A percentile compares a stretch with the other conserved stretches of the same genome.
phyloP scores from a whole-genome alignment of 2,329 filamentous ascomycete genomes.

The Lecanicillium sp. region DNA sequence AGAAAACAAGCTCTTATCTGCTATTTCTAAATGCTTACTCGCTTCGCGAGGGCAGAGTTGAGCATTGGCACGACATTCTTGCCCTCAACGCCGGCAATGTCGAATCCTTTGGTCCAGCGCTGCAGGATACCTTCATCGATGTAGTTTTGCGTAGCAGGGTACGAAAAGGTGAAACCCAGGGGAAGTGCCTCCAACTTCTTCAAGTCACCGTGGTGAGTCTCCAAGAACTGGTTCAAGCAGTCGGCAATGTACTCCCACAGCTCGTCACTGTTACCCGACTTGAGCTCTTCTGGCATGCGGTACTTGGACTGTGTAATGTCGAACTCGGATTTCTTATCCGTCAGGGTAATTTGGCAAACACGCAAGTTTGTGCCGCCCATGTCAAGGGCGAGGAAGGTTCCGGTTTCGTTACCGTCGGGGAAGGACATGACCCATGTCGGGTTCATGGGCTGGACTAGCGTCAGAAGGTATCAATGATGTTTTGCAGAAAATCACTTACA shows the following conservation, averaged over 20 bases:
- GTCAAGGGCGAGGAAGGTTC: slow-evolving; percentile 82
- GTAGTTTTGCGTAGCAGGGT: slow-evolving; percentile 86
- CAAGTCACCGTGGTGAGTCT: slow-evolving; percentile 68
- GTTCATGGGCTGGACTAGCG: slow-evolving; percentile 74
- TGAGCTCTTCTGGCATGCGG: slow-evolving; percentile 86
- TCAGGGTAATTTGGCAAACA: slow-evolving; percentile 86
- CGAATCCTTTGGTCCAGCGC: slow-evolving; percentile 96
- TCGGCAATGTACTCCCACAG: slow-evolving; percentile 94
- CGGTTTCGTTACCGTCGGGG: slow-evolving; percentile 78
- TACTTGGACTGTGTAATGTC: slow-evolving; percentile 96
- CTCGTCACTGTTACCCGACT: slow-evolving; percentile 74
- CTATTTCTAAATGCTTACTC: no score
- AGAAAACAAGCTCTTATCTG: background rate
- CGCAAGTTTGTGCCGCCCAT: slow-evolving; percentile 96
- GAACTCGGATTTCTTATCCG: slow-evolving; percentile 80
- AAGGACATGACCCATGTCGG: slow-evolving; percentile 92
- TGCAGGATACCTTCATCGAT: slow-evolving; percentile 90
- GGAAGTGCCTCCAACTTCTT: slow-evolving; percentile 57
- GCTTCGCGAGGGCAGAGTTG: slow-evolving; percentile 63
- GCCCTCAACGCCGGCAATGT: slow-evolving; percentile 86
- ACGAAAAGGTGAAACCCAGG: slow-evolving; percentile 93
- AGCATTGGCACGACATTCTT: slow-evolving; percentile 85
- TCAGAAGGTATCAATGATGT: slow-evolving; percentile 13
- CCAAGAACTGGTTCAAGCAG: slow-evolving; percentile 82
- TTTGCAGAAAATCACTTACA: slow-evolving; percentile 46